Evolutionary conservation across 495 filamentous ascomycete genomes (phyloP), one percentile per base, ranked within the genome.

Genomic region (Chaetomium fimeti): DNA sequence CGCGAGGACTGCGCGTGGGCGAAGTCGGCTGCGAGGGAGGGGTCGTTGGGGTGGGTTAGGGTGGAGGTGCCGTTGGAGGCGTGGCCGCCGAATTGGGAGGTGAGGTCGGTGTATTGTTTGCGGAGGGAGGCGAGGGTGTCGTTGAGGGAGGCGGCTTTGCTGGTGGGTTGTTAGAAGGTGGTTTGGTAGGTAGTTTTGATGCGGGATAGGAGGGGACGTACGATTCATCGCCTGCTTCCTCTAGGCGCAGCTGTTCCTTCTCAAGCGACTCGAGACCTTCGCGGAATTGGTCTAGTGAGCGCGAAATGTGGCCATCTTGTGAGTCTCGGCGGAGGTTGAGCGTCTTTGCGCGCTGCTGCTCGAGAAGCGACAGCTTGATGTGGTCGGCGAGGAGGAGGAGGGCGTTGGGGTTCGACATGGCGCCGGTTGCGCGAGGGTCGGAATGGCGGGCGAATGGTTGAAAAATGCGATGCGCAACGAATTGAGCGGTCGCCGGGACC

Each of bases 221-320:
- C 83, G 74, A 69, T 66, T 78, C 75, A 49, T 94, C 88, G 66
- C 86, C 83, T 22, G 77, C 77, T 45, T 86, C 83, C 62, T 87
- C 79, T 36, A 91, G 75, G 32, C 84, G 81, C 58, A 77, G 74
- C 64, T 87, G 79, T 66, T 94, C 88, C 52, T 85, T 82, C 69
- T 90, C 87, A 25, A 96, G 79, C 15, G 83, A 76, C 66, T 91
- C 87, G 67, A 98, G 84, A 18, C 94, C 92, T 66, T 92, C 90
- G 48, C 85, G 85, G 57, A 98, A 84, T 43, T 89, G 90, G 36
- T 95, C 90, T 47, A 98, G 83, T 12, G 92, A 96, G 49, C 91
- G 83, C 7, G 91, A 92, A 66, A 97, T 94, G 68, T 95, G 89
- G 36, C 88, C 88, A 81, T 95, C 92, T 76, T 96, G 91, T 8